Conservation (phyloP, 73 alveolate species). For the Paramecium sexaurelia region DNA sequence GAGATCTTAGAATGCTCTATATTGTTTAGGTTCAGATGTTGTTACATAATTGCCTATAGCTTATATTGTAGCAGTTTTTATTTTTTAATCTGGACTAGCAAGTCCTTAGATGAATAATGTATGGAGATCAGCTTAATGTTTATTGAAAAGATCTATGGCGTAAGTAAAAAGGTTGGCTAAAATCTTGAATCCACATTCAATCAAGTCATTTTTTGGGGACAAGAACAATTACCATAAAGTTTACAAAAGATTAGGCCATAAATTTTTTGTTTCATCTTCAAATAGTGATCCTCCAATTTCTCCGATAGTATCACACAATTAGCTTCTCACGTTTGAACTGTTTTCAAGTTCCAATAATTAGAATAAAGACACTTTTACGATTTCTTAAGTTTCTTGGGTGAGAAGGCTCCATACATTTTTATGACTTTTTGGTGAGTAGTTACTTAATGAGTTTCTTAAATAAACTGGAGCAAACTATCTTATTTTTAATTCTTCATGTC, state of each 20-base stretch:
- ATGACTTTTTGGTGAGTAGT: slow-evolving; percentile 66
- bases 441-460: slow-evolving; percentile 73
- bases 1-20: slow-evolving; percentile 73
- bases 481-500: slow-evolving; percentile 63
- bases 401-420: slow-evolving; percentile 74
- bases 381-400: slow-evolving; percentile 69
- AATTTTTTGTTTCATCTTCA: slow-evolving; percentile 64
- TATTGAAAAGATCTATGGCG: slow-evolving; percentile 62
- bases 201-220: slow-evolving; percentile 28
- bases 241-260: slow-evolving; percentile 62
- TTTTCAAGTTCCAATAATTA: slow-evolving; percentile 61
- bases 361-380: slow-evolving; percentile 67
- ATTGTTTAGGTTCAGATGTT: slow-evolving; percentile 76
- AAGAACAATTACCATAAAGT: slow-evolving; percentile 65
- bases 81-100: slow-evolving; percentile 68
- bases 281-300: slow-evolving; percentile 73
- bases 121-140: slow-evolving; percentile 43
- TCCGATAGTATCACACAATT: slow-evolving; percentile 79
- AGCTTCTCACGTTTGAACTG: slow-evolving; percentile 67
- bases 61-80: slow-evolving; percentile 64
- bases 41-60: slow-evolving; percentile 65
- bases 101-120: slow-evolving; percentile 68
- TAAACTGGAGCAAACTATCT: slow-evolving; percentile 72
- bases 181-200: slow-evolving; percentile 66
- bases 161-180: slow-evolving; percentile 62